These are phyloP conservation scores for Pisolithus albus DNA, from an alignment of 768 basidiomycete genomes.

Conservation along the genomic window DNA sequence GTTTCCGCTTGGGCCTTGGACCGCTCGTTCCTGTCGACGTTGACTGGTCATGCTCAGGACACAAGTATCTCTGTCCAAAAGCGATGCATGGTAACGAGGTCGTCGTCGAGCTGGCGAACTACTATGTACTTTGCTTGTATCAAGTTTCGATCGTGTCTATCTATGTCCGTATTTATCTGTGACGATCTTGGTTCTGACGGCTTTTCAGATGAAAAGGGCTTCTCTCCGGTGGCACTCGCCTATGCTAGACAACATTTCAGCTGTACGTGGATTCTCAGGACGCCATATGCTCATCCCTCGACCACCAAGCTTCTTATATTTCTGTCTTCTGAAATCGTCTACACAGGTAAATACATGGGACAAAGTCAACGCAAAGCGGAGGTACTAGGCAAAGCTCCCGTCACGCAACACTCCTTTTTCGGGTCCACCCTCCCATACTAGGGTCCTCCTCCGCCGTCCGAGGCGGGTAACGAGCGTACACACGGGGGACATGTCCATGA, in stretches of 20 bases:
- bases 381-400: slow-evolving; percentile 91
- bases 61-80: slow-evolving; percentile 86
- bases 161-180: not conserved
- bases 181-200: not conserved
- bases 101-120: slow-evolving; percentile 82
- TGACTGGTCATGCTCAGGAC: slow-evolving; percentile 38
- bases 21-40: not conserved
- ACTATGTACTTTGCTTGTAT: slow-evolving; percentile 95
- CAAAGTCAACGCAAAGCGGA: slow-evolving; percentile 90
- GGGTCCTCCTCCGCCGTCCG: slow-evolving; percentile 41
- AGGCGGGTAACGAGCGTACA: slow-evolving; percentile 17
- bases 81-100: slow-evolving; percentile 89
- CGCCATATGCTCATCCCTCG: not conserved
- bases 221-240: slow-evolving; percentile 97
- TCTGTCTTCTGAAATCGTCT: not conserved
- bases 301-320: not conserved
- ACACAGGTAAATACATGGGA: slow-evolving; percentile 82
- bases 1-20: slow-evolving; percentile 3
- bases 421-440: slow-evolving; percentile 72
- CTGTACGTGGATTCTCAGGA: slow-evolving; percentile 32
- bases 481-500: slow-evolving; percentile 29
- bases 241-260: slow-evolving; percentile 97
- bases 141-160: slow-evolving; percentile 82
- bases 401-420: slow-evolving; percentile 94
- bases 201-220: slow-evolving; percentile 80